Conservation (phyloP, 768 basidiomycete genomes). For the Suillus placidus region DNA sequence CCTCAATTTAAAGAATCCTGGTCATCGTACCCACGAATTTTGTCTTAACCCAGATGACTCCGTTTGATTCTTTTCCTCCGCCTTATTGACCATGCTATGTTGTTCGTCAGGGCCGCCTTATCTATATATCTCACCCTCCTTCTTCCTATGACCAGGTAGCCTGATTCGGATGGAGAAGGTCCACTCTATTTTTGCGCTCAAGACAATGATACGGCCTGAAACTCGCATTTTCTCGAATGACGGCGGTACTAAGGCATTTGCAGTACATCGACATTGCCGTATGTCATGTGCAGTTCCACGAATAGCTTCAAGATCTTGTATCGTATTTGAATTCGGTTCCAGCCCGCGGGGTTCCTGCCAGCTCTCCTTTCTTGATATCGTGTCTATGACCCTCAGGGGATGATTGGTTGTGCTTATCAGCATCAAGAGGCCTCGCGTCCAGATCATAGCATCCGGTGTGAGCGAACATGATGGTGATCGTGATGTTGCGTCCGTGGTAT, state of each 20-base stretch:
- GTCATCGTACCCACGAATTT: not conserved
- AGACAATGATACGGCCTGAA: not conserved
- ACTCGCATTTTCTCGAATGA: not conserved
- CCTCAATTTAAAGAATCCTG: conserved; percentile 9
- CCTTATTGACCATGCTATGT: not conserved
- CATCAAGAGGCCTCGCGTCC: not conserved
- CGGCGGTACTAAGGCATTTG: not conserved
- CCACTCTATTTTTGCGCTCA: conserved; percentile 2
- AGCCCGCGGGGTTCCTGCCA: conserved; percentile 6
- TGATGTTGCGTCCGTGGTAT: not conserved
- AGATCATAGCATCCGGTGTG: not conserved
- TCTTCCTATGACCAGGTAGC: not conserved
- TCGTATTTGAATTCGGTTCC: not conserved
- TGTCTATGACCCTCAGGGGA: not conserved
- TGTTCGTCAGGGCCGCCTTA: not conserved
- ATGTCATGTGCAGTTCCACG: not conserved
- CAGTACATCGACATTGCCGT: not conserved
- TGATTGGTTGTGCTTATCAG: conserved; percentile 5
- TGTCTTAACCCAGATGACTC: not conserved
- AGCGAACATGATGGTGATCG: not conserved
- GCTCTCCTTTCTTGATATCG: not conserved
- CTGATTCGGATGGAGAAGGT: not conserved
- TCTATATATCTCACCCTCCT: not conserved
- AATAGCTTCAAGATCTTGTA: not conserved
- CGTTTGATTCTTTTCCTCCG: not conserved